Evolutionary conservation across 768 basidiomycete genomes (phyloP), one percentile per base, ranked within the genome.

Genomic region (Calocybe indica): DNA sequence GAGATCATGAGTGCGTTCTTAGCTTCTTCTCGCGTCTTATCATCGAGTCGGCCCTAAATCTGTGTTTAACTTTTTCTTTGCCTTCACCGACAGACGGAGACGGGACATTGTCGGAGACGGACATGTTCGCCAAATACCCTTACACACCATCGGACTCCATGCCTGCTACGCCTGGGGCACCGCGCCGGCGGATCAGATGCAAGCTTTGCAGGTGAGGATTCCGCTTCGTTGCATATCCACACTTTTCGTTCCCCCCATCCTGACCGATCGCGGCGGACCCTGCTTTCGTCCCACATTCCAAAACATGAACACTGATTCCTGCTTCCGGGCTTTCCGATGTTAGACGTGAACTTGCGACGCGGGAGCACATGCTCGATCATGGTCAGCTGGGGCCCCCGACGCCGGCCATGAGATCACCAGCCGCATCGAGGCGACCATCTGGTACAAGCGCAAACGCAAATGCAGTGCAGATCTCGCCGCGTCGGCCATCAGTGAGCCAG

Each of bases 291-390:
- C 22, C 22, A 22, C 22, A 22, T 22, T 22, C 22, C 22, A 22
- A 1, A 22, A 22, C 22, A 22, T 22, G 22, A 22, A 22, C 22
- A 22, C 22, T 22, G 22, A 22, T 22, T 22, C 22, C 22, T 22
- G 22, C 22, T 22, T 22, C 22, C 22, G 37, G 28, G 15, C 10
- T 33, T 37, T 12, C 5, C 6, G 8, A 13, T 22, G 10, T 5
- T 45, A 85, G 91, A 57, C 83, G 85, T 50, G 90, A 92, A 56
- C 74, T 97, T 10, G 93, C 93, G 1, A 79, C 88, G 0, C 75
- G 88, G n/a, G 91, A 93, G 59, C 89, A 96, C 61, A 92, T 97
- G 88, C 78, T 92, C 40, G 88, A 92, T 62, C 92, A 94, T 56
- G 86, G 85, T 5, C 86, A 90, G 57, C 66, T 88, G 4, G 84